Conservation (phyloP, 805 yeast species). For the Pichia thaimueangensis region DNA sequence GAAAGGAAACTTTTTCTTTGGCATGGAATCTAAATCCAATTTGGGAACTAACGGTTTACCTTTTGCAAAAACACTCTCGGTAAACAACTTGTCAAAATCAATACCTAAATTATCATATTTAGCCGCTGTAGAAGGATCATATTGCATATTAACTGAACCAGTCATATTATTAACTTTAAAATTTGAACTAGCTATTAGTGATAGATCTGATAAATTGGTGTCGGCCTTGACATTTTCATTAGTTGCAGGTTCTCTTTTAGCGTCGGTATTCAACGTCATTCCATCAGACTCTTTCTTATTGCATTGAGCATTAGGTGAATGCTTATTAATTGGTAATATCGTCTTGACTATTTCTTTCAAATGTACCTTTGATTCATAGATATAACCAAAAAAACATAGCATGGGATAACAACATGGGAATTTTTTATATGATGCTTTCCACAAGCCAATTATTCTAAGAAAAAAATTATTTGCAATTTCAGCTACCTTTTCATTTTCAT, state of each 20-base stretch:
- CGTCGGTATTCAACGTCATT: too few species aligned
- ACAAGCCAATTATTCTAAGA: conserved; percentile 23
- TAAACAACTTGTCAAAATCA: conserved; percentile 20
- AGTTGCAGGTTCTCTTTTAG: not conserved
- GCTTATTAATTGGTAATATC: conserved; percentile 3
- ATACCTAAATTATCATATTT: conserved; percentile 14
- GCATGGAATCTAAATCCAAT: conserved; percentile 12
- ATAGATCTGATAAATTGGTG: conserved; percentile 5
- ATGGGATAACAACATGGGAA: conserved; percentile 53
- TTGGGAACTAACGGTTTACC: conserved; percentile 17
- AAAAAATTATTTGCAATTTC: conserved; percentile 23
- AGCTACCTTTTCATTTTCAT: conserved; percentile 22
- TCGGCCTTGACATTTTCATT: not conserved
- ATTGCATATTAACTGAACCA: not conserved
- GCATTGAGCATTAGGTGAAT: not conserved
- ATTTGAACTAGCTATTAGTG: conserved; percentile 8
- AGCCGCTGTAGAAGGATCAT: not conserved
- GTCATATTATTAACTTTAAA: conserved; percentile 5
- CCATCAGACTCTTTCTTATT: not conserved
- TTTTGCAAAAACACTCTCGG: conserved; percentile 23
- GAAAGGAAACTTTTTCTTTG: not conserved
- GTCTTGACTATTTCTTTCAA: conserved; percentile 16
- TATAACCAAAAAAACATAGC: conserved; percentile 42
- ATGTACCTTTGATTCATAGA: conserved; percentile 28
- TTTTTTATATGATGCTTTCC: conserved; percentile 39